These are phyloP conservation scores for Cercospora sesami DNA, from an alignment of 2,329 filamentous ascomycete genomes.

Conservation along the genomic window DNA sequence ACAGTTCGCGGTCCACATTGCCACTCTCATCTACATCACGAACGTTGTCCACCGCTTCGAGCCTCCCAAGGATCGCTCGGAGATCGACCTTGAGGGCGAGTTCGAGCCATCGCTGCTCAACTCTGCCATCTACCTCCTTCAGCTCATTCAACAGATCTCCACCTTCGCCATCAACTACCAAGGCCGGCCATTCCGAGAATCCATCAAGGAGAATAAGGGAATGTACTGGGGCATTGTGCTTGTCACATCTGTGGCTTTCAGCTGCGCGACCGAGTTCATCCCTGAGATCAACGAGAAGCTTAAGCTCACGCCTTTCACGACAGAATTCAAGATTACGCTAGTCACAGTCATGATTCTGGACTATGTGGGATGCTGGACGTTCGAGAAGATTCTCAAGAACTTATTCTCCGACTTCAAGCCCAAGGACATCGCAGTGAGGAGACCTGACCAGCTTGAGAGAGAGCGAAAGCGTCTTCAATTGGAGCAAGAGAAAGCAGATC, in stretches of 20 bases:
- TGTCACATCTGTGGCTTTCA: constrained; percentile 87
- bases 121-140: constrained; percentile 92
- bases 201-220: constrained; percentile 89
- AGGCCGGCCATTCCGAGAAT: constrained; percentile 94
- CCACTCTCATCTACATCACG: constrained; percentile 89
- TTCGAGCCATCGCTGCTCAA: constrained; percentile 93
- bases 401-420: constrained; percentile 89
- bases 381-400: constrained; percentile 82
- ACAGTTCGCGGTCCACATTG: constrained; percentile 95
- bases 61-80: constrained; percentile 57
- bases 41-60: constrained; percentile 82
- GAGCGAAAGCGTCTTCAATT: constrained; percentile 68
- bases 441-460: constrained; percentile 79
- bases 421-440: constrained; percentile 85
- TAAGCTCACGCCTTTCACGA: constrained; percentile 84
- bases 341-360: constrained; percentile 83
- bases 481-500: constrained; percentile 44
- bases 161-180: constrained; percentile 99
- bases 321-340: constrained; percentile 85
- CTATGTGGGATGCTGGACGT: constrained; percentile 80
- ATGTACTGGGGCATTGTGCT: constrained; percentile 98
- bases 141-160: constrained; percentile 97
- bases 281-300: constrained; percentile 94
- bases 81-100: constrained; percentile 89
- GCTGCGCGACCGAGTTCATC: constrained; percentile 90